Evolutionary conservation across 305 asterid species (phyloP), one percentile per base, ranked within the genome.

Genomic region (Fraxinus latifolia): DNA sequence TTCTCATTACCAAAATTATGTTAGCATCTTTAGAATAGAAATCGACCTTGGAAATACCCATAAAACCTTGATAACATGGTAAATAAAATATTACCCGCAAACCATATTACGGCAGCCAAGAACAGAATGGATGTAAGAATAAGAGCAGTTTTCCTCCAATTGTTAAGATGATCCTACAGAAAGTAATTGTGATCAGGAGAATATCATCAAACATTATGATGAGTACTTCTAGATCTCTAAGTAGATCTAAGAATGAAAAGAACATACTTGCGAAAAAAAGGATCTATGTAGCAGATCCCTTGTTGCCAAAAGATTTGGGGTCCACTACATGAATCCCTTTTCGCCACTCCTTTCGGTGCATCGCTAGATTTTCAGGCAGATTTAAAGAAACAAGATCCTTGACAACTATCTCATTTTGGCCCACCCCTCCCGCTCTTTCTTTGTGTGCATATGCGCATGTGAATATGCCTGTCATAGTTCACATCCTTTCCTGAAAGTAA

Each of bases 101-200:
- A 86, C 99, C 99, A 96, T 82, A 96, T 89, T 44, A 81, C 90
- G 74, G 98, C 90, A 39, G 99, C 92, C 74, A 94, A 39, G 74
- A 96, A 96, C 62, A 96, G 84, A 82, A 96, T 55, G 4, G 98
- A 90, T 7, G 98, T 91, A 84, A 96, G 84, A 78, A 83, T 84
- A 42, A 96, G 92, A 75, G 99, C 93, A 76, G 96, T 92, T 32
- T 72, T 79, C 86, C 98, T 94, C 99, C 99, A 96, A 58, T 93
- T 92, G 85, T 90, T 55, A 21, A 94, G 84, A 50, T 83, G 89
- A 85, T 96, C 99, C 98, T 96, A 94, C 88, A 88, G 12, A 76
- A 73, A 3, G 23, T 17, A 76, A 82, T 11, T 4, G 11, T 31
- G 11, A 68, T 74, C 15, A 73, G 31, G 32, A 77, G 21, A 12